Evolutionary conservation across 306 rosid species (phyloP), one percentile per base, ranked within the genome.

Genomic region (Dryas alaskensis): DNA sequence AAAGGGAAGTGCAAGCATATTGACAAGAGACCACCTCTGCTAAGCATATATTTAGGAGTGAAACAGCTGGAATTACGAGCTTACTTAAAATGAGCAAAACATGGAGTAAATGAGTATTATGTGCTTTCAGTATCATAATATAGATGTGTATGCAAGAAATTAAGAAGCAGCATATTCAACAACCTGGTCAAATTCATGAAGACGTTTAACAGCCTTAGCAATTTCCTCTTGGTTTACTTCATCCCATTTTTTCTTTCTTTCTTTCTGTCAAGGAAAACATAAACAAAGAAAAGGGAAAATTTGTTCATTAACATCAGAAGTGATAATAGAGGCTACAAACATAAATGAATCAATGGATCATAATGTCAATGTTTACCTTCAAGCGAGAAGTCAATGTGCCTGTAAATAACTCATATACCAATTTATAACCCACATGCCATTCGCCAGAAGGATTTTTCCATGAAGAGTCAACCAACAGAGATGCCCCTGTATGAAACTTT

Each of bases 361-460:
- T 54, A 70, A 81, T 57, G 19, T 65, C 16, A 43, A 78, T 48
- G 37, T 64, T 66, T 77, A 92, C 99, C 97, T 94, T 94, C 88
- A 94, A 83, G 49, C 99, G 96, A 67, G 90, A 83, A 73, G 84
- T 87, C 89, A 94, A 76, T 14, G 81, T 81, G 39, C 78, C 83
- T 0, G 97, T 94, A 65, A 94, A 94, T 75, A 94, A 82, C 84
- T 92, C 97, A 85, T 94, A 94, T 53, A 89, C 86, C 76, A 89
- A 80, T 83, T 89, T 94, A 84, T 68, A 88, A 76, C 99, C 99
- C 75, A 92, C 96, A 27, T 72, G 97, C 99, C 99, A 94, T 80
- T 92, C 97, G 67, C 99, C 97, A 69, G 97, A 88, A 73, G 99
- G 97, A 83, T 94, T 94, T 80, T 87, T 87, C 99, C 99, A 94